Percentiles rank a stretch among this genome's conserved stretches.
phyloP scores from a whole-genome alignment of 495 filamentous ascomycete genomes.

The Lineolata rhizophorae region DNA sequence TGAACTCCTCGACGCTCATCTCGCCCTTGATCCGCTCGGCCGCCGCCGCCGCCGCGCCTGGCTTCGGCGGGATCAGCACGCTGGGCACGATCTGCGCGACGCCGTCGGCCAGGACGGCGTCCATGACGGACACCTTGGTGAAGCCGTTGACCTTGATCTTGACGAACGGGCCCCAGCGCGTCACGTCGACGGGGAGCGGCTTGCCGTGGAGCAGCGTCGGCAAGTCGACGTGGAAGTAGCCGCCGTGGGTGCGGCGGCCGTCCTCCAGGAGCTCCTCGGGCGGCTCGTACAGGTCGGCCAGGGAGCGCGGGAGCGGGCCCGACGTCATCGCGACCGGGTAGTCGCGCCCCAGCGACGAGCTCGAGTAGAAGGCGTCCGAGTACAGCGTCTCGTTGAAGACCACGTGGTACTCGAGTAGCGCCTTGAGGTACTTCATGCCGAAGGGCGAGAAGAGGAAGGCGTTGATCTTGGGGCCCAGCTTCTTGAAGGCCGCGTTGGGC shows the following conservation, averaged over 20 bases:
- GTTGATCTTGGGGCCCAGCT: slow-evolving; percentile 44
- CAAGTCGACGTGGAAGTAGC: slow-evolving; percentile 31
- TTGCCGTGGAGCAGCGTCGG: slow-evolving; percentile 39
- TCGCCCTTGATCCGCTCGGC: slow-evolving; percentile 22
- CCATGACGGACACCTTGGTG: slow-evolving; percentile 31
- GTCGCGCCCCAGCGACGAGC: too few species aligned
- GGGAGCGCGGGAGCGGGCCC: too few species aligned
- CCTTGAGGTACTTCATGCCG: slow-evolving; percentile 47
- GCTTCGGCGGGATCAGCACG: slow-evolving; percentile 55
- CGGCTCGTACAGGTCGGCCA: too few species aligned
- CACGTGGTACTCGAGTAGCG: slow-evolving; percentile 57
- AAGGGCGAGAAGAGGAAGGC: slow-evolving; percentile 56
- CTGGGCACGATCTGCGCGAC: slow-evolving; percentile 49
- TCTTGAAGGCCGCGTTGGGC: slow-evolving; percentile 49
- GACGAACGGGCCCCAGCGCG: slow-evolving; percentile 35
- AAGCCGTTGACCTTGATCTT: slow-evolving; percentile 52
- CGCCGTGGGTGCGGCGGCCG: slow-evolving; percentile 6
- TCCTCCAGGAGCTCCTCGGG: slow-evolving; percentile 7
- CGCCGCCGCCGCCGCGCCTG: slow-evolving; percentile 16
- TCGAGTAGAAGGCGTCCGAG: slow-evolving; percentile 53
- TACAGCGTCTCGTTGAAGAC: slow-evolving; percentile 57
- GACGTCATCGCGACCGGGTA: slow-evolving; percentile 11
- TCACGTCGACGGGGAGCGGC: slow-evolving; percentile 41
- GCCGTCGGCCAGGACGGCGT: slow-evolving; percentile 50
- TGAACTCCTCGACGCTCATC: slow-evolving; percentile 41